Evolutionary conservation across 1,284 basidiomycete genomes (phyloP), one percentile per base, ranked within the genome.

Genomic region (Cutaneotrichosporon mucoides): DNA sequence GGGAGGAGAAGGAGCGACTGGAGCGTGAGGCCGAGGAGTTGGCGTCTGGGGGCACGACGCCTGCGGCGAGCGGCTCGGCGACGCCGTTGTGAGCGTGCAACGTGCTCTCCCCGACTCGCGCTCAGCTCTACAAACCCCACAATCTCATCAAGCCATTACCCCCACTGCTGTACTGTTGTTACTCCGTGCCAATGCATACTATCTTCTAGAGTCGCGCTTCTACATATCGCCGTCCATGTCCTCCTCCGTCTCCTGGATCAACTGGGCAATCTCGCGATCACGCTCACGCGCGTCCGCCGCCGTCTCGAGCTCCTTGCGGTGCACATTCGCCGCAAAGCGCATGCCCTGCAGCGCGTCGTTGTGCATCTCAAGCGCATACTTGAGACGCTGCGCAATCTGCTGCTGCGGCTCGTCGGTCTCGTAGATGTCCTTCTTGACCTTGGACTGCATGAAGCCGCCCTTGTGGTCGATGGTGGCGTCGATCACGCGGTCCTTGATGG

Each of bases 401-500:
- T 91, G 89, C 73, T 88, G 88, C 42, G 96, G 95, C 77, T 98
- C 95, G 45, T 81, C 81, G 47, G 90, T 91, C 47, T 92, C 92
- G 74, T 98, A 98, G 6, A 90, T 87, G 65, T 84, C 81, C 61
- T 78, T 80, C 7, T 78, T 78, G n/a, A 76, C 74, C 69, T 82
- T 76, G 55, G 79, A 80, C 64, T 92, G 88, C 91, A 99, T 94
- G 86, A 89, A 95, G 6, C 93, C 95, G 68, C 89, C 88, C 76
- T 92, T 90, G 74, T 98, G 96, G 66, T 97, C 89, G 55, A 83
- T 80, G 13, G 88, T 88, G 8, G 82, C 81, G 63, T 97, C 93
- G 65, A 99, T 96, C 55, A 99, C 95, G 16, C 94, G 95, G 76
- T 99, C 96, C 43, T 96, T 84, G 74, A 99, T 97, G 7, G 95